These are phyloP conservation scores for Mycena maculata DNA, from an alignment of 768 basidiomycete genomes.

Conservation along the genomic window DNA sequence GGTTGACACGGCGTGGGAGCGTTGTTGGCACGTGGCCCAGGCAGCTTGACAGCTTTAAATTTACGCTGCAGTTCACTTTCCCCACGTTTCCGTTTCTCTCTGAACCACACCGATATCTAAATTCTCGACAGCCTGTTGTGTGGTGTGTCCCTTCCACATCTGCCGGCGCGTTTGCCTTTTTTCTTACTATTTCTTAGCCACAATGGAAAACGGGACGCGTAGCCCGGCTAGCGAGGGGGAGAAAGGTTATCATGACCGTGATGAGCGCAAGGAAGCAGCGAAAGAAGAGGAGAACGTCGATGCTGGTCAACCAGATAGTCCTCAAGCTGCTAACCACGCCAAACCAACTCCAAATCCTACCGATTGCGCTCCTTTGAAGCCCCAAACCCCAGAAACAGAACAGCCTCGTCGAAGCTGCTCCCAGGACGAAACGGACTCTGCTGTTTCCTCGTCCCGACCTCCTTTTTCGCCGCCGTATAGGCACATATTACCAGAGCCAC, in stretches of 20 bases:
- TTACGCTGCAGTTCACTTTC: no score
- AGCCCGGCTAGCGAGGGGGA: background rate
- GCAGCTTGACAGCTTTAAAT: background rate
- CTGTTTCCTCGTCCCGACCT: conserved; percentile 6
- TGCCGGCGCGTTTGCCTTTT: background rate
- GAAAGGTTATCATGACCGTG: conserved; percentile 20
- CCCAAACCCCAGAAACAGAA: conserved; percentile 4
- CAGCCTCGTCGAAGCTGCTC: conserved; percentile 4
- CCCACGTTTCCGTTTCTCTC: no score
- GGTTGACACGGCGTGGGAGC: background rate
- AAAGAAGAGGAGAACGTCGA: conserved; percentile 16
- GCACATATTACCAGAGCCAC: conserved; percentile 9
- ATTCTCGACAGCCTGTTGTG: no score
- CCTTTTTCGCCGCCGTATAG: conserved; percentile 26
- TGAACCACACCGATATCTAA: no score
- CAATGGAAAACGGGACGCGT: conserved; percentile 17
- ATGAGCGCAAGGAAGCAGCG: background rate
- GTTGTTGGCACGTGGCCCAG: background rate
- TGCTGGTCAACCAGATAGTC: background rate
- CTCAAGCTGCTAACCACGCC: no score
- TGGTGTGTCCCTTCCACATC: no score
- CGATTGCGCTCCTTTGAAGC: conserved; percentile 8
- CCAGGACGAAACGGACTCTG: conserved; percentile 4
- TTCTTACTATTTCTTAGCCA: background rate
- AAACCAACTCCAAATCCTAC: background rate